Conservation (phyloP, 495 filamentous ascomycete species). For the Clavariopsis aquatica region DNA sequence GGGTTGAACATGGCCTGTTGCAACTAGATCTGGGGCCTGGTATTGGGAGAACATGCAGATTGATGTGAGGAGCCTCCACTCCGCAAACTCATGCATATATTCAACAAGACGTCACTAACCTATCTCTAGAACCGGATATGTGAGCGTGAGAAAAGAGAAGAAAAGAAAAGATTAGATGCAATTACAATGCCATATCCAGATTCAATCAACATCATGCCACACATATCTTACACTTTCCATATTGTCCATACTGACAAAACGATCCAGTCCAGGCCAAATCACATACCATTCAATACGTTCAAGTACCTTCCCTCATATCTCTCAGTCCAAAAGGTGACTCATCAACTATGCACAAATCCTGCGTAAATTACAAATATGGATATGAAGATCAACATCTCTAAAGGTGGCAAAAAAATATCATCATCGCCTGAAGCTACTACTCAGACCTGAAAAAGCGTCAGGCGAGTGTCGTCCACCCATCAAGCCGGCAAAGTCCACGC, state of each 20-base stretch:
- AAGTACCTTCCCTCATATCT: no score
- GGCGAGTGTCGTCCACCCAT: slow-evolving; percentile 84
- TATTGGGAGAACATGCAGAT: neutral
- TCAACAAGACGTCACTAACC: neutral
- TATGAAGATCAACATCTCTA: no score
- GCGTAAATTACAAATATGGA: no score
- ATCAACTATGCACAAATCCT: neutral
- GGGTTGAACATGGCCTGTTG: no score
- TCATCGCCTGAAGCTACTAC: slow-evolving; percentile 59
- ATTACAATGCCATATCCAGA: slow-evolving; percentile 5
- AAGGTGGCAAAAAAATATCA: no score
- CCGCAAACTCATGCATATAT: neutral
- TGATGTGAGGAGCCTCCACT: neutral
- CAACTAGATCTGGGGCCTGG: no score
- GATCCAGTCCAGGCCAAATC: neutral
- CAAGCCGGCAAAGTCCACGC: slow-evolving; percentile 73
- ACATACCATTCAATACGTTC: neutral
- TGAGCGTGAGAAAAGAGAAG: neutral
- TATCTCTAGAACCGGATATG: neutral
- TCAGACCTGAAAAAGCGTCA: slow-evolving; percentile 95
- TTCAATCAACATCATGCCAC: neutral
- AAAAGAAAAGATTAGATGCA: slow-evolving; percentile 2
- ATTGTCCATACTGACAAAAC: neutral
- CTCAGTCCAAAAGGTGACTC: neutral
- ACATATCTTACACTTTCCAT: slow-evolving; percentile 2